Base-by-base conservation (phyloP, 257 asterid species). In the Misopates orontium region DNA sequence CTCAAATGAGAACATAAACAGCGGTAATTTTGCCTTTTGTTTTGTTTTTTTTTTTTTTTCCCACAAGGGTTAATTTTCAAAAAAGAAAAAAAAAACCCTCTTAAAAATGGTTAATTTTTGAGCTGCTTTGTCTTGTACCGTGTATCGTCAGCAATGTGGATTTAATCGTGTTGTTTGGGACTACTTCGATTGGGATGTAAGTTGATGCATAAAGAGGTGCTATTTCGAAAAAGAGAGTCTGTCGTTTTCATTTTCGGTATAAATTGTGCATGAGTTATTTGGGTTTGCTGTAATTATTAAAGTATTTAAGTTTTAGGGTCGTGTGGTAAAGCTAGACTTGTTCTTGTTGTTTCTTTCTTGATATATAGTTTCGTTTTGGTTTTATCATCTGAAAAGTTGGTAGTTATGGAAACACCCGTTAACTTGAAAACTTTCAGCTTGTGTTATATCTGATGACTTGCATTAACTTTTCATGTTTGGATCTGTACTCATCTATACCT, bases 401-500 rank as follows among this genome's bases (percentile, higher is more conserved):
- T n/a, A n/a, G n/a, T n/a, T n/a, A n/a, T n/a, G n/a, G n/a, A n/a
- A n/a, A n/a, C n/a, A n/a, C n/a, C n/a, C n/a, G n/a, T n/a, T n/a
- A n/a, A n/a, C n/a, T n/a, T n/a, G n/a, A n/a, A n/a, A n/a, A n/a
- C n/a, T n/a, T n/a, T n/a, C n/a, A n/a, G n/a, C n/a, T n/a, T n/a
- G n/a, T n/a, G n/a, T n/a, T n/a, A n/a, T n/a, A n/a, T n/a, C n/a
- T n/a, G n/a, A n/a, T n/a, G n/a, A n/a, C n/a, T n/a, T n/a, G n/a
- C n/a, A n/a, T n/a, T n/a, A n/a, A n/a, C n/a, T n/a, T n/a, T n/a
- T n/a, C n/a, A n/a, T n/a, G n/a, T n/a, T n/a, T n/a, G n/a, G n/a
- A 14, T 40, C 52, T 24, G 21, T 22, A 45, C 48, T 36, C 60
- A 32, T 66, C 32, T 41, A 28, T 32, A 73, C 68, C 56, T 62